Evolutionary conservation across 176 grass and related monocot genomes (phyloP).

Genomic region (Avena insularis): DNA sequence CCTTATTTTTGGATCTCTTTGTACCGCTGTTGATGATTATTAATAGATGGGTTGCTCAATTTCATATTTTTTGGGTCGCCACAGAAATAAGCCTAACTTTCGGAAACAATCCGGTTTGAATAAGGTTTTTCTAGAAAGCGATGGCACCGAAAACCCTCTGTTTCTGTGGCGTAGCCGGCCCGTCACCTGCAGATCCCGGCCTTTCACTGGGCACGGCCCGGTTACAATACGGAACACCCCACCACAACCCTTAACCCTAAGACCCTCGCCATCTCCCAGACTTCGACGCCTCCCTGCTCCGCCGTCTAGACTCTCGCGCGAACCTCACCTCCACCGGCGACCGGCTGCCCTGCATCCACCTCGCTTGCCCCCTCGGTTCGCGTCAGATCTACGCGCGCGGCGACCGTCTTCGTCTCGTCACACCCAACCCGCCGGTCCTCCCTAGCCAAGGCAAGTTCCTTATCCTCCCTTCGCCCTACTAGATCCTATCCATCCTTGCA

Average conservation of each 20-base stretch:
- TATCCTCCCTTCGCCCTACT: not conserved
- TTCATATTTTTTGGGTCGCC: no score
- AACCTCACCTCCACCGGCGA: not conserved
- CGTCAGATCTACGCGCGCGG: not conserved
- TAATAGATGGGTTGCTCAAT: no score
- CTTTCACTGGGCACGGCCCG: not conserved
- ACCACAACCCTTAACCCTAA: slow-evolving; percentile 10
- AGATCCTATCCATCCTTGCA: not conserved
- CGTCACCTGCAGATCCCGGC: not conserved
- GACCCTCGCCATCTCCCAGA: not conserved
- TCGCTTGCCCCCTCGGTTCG: not conserved
- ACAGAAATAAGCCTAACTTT: no score
- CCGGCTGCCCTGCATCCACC: not conserved
- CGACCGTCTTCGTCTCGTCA: not conserved
- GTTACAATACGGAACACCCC: not conserved
- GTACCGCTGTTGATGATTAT: no score
- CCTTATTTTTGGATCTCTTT: no score
- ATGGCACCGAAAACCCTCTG: not conserved
- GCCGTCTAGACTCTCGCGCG: not conserved
- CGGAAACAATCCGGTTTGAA: no score
- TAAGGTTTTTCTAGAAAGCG: no score
- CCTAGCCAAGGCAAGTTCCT: slow-evolving; percentile 6
- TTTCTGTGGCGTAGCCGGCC: not conserved
- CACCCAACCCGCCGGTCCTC: not conserved
- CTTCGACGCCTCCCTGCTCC: not conserved